Conservation (phyloP, 257 asterid species). For the Penstemon barbatus region DNA sequence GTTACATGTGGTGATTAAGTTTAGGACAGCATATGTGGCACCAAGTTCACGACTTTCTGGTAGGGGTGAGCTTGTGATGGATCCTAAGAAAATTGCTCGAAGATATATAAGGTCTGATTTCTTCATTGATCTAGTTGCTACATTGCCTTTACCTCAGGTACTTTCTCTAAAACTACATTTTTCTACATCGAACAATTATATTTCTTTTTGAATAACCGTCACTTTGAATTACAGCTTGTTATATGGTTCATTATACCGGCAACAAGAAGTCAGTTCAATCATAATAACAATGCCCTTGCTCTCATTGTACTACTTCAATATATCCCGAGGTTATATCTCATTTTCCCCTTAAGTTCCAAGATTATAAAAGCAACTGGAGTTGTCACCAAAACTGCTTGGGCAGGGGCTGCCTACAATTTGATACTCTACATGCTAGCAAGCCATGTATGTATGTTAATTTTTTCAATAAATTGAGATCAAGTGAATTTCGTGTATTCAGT, state of each 20-base stretch:
- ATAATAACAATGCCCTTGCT: constrained; percentile 89
- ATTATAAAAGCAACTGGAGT: constrained; percentile 94
- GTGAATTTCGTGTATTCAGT: neutral
- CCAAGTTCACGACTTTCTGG: constrained; percentile 95
- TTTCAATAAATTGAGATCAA: constrained; percentile 10
- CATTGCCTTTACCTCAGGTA: constrained; percentile 97
- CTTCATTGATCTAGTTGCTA: constrained; percentile 82
- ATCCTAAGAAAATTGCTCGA: constrained; percentile 73
- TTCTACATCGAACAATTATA: neutral
- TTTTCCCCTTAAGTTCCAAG: constrained; percentile 93
- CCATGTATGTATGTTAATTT: constrained; percentile 65
- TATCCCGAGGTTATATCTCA: constrained; percentile 89
- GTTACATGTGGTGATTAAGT: constrained; percentile 77
- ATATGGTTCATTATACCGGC: constrained; percentile 96
- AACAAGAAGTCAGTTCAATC: constrained; percentile 58
- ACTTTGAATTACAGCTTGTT: constrained; percentile 55
- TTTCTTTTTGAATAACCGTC: too few species aligned
- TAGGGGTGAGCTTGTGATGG: constrained; percentile 98
- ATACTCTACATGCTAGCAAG: constrained; percentile 93
- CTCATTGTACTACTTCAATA: constrained; percentile 86
- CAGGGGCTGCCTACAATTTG: constrained; percentile 97
- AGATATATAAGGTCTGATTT: constrained; percentile 78
- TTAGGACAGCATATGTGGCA: constrained; percentile 89
- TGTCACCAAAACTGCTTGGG: constrained; percentile 99
- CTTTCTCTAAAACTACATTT: constrained; percentile 16